Evolutionary conservation across 108 stramenopile genomes (phyloP).

Genomic region (Skeletonema costatum): DNA sequence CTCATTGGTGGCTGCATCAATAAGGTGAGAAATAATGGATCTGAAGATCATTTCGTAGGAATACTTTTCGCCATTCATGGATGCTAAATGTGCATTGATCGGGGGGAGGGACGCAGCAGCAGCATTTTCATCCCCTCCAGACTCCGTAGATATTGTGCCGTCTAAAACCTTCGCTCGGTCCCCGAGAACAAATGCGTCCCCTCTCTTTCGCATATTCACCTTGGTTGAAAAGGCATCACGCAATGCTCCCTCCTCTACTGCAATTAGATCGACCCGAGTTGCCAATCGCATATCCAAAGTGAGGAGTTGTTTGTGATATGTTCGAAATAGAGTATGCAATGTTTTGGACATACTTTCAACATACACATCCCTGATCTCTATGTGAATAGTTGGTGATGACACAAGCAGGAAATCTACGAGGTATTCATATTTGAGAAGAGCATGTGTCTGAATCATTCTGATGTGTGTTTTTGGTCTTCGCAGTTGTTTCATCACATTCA

Average conservation of each 20-base stretch:
- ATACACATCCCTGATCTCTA: conserved; percentile 92
- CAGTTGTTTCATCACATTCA: conserved; percentile 75
- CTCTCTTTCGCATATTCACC: conserved; percentile 92
- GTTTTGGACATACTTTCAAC: conserved; percentile 95
- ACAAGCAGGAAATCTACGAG: conserved; percentile 80
- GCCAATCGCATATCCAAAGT: conserved; percentile 89
- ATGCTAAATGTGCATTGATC: conserved; percentile 92
- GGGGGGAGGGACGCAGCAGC: conserved; percentile 56
- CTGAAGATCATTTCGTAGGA: conserved; percentile 96
- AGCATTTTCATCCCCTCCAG: conserved; percentile 43
- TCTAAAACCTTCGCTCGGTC: conserved; percentile 66
- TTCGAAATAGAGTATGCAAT: conserved; percentile 89
- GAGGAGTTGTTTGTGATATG: conserved; percentile 93
- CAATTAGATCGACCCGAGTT: conserved; percentile 92
- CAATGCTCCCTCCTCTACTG: conserved; percentile 90
- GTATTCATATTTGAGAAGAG: conserved; percentile 86
- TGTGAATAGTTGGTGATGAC: conserved; percentile 87
- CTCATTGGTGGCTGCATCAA: conserved; percentile 97
- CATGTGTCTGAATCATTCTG: conserved; percentile 94
- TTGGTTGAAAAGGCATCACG: conserved; percentile 84
- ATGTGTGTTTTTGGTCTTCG: conserved; percentile 92
- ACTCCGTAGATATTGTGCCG: conserved; percentile 21
- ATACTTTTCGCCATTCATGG: conserved; percentile 76
- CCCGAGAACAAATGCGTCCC: conserved; percentile 91
- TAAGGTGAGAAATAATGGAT: conserved; percentile 91